Conservation (phyloP, 2,329 filamentous ascomycete genomes). For the Nannizziopsis barbatae region DNA sequence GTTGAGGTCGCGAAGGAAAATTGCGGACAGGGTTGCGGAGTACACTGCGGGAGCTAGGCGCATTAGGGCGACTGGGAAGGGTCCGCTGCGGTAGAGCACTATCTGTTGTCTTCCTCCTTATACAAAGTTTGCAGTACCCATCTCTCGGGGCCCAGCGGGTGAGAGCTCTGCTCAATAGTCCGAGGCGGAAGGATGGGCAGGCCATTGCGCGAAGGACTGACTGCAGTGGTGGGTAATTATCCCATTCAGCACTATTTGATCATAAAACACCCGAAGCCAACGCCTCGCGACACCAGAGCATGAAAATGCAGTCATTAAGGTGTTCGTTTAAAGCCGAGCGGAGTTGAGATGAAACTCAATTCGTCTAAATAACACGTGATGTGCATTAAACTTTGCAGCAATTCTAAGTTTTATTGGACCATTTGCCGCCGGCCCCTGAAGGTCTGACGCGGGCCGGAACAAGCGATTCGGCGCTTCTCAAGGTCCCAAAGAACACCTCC, state of each 20-base stretch:
- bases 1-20: constrained; percentile 8
- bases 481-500: too few species aligned
- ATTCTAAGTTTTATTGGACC: too few species aligned
- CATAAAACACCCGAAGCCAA: too few species aligned
- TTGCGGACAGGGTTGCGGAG: constrained; percentile 10
- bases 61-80: neutral
- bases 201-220: neutral
- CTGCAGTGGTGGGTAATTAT: neutral
- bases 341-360: too few species aligned
- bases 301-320: too few species aligned
- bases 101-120: constrained; percentile 8
- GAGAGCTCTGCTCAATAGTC: neutral
- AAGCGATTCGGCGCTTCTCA: too few species aligned
- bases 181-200: neutral
- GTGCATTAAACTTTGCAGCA: neutral
- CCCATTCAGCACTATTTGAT: neutral
- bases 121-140: constrained; percentile 1
- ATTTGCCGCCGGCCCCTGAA: too few species aligned
- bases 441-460: too few species aligned
- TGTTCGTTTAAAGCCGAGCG: too few species aligned
- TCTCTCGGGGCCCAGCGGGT: neutral
- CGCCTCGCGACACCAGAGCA: too few species aligned
- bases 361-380: neutral
- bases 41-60: constrained; percentile 4
- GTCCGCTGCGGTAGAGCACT: neutral